Conservation (phyloP, 176 grass and related monocot genomes). For the Bolboschoenus planiculmis region DNA sequence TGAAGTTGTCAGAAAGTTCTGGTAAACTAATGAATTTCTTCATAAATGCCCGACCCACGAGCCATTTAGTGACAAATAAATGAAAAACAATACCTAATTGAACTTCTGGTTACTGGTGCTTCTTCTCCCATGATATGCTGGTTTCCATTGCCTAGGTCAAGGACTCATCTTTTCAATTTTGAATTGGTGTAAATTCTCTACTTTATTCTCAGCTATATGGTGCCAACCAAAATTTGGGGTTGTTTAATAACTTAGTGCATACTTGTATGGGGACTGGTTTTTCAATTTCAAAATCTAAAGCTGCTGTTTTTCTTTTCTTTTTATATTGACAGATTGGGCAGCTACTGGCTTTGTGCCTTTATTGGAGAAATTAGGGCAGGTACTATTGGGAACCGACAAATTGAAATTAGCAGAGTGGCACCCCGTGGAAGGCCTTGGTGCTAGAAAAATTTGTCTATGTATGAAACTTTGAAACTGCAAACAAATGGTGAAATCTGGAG, state of each 20-base stretch:
- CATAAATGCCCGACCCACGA: slow-evolving; percentile 1
- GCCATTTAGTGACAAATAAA: not conserved
- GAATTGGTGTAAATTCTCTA: not conserved
- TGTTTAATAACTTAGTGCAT: not conserved
- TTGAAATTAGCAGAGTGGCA: not conserved
- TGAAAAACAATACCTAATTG: not conserved
- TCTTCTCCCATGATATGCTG: not conserved
- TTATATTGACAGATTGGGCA: not conserved
- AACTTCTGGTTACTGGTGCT: not conserved
- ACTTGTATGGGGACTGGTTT: not conserved
- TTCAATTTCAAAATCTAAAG: not conserved
- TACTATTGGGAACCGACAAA: not conserved
- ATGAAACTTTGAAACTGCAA: not conserved
- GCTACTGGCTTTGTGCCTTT: not conserved
- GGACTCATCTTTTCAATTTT: not conserved
- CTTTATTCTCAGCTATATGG: not conserved
- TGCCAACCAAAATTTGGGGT: not conserved
- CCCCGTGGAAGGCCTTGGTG: not conserved
- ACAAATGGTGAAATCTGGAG: slow-evolving; percentile 7
- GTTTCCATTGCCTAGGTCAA: not conserved
- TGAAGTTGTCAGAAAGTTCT: not conserved
- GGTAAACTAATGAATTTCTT: slow-evolving; percentile 11
- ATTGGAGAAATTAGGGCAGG: not conserved
- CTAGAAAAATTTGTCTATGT: slow-evolving; percentile 9
- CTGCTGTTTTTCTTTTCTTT: not conserved